phyloP scores from a whole-genome alignment of 305 asterid genomes.

The Solanum hybrid region DNA sequence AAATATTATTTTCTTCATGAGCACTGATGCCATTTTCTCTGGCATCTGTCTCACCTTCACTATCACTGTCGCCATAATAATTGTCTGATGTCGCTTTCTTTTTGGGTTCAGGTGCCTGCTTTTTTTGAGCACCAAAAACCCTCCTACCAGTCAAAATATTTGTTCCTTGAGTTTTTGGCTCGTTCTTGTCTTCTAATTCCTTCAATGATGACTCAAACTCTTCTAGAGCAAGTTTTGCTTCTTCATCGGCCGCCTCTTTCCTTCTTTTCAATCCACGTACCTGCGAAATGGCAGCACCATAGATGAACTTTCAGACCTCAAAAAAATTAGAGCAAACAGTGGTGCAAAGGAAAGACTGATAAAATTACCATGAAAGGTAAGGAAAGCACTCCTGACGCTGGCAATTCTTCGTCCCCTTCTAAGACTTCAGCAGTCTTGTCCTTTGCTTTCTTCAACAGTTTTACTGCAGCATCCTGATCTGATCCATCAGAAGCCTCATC shows the following conservation, averaged over 20 bases:
- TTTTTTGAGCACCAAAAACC: slow-evolving; percentile 64
- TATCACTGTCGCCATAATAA: slow-evolving; percentile 62
- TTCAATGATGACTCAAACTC: slow-evolving; percentile 65
- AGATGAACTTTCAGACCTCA: slow-evolving; percentile 6
- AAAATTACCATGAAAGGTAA: slow-evolving; percentile 85
- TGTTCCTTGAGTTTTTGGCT: slow-evolving; percentile 16
- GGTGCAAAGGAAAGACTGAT: slow-evolving; percentile 12
- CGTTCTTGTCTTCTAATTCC: slow-evolving; percentile 40
- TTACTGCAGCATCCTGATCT: slow-evolving; percentile 38
- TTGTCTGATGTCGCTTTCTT: slow-evolving; percentile 36
- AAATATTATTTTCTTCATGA: slow-evolving; percentile 20
- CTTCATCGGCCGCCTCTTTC: slow-evolving; percentile 70
- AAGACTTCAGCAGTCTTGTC: slow-evolving; percentile 52
- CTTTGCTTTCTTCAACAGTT: slow-evolving; percentile 56
- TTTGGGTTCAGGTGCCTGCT: slow-evolving; percentile 25
- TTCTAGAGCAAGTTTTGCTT: slow-evolving; percentile 65
- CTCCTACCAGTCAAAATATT: slow-evolving; percentile 57
- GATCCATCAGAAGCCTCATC: slow-evolving; percentile 48
- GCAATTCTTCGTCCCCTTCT: slow-evolving; percentile 62
- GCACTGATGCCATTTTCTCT: slow-evolving; percentile 19
- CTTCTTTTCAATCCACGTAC: slow-evolving; percentile 62
- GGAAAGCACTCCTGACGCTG: slow-evolving; percentile 70
- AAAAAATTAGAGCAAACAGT: not conserved
- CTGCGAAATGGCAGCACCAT: slow-evolving; percentile 21
- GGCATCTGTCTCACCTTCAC: slow-evolving; percentile 49